A percentile compares a stretch with the other conserved stretches of the same genome.
phyloP scores from a whole-genome alignment of 306 rosid genomes.

The Herpetospermum pedunculosum region DNA sequence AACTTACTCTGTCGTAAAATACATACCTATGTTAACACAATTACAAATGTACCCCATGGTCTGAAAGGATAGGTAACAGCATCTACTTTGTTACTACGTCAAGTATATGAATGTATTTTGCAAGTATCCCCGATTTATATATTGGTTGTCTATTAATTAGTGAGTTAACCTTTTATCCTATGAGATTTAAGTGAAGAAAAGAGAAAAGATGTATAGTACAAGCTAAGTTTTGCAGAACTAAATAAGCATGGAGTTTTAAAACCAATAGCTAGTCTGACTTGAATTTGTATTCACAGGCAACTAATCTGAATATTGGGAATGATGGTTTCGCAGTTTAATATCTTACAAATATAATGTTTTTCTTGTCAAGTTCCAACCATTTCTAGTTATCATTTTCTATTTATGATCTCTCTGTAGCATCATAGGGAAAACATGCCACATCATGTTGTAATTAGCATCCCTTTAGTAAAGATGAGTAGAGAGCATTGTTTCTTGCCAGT shows the following conservation, averaged over 20 bases:
- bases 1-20: background rate
- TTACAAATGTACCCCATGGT: background rate
- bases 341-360: background rate
- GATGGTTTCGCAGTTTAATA: background rate
- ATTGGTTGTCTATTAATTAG: background rate
- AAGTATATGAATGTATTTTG: background rate
- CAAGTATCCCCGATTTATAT: background rate
- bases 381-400: background rate
- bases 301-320: background rate
- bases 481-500: background rate
- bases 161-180: background rate
- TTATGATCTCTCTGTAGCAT: background rate
- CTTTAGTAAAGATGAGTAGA: background rate
- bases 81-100: background rate
- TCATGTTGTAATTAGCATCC: background rate
- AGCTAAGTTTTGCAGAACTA: background rate
- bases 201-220: background rate
- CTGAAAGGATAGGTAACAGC: background rate
- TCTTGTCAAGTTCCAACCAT: background rate
- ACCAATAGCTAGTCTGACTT: background rate
- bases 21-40: background rate
- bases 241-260: background rate
- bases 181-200: background rate
- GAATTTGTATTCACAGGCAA: background rate
- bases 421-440: background rate